phyloP scores from a whole-genome alignment of 2,329 filamentous ascomycete genomes.

The Calonectria leucothoes region DNA sequence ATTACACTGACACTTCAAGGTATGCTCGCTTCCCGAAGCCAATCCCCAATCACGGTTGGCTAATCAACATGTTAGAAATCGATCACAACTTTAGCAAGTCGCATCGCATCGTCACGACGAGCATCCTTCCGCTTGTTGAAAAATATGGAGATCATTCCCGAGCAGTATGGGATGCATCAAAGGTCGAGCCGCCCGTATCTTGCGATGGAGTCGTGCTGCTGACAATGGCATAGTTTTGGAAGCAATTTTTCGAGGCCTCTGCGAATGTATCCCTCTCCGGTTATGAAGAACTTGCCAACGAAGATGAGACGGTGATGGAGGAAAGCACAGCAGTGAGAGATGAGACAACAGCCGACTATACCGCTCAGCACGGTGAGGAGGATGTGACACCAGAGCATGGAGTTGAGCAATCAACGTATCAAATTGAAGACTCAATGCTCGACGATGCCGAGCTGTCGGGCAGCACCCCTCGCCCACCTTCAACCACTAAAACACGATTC shows the following conservation, averaged over 20 bases:
- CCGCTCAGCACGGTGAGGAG: slow-evolving; percentile 53
- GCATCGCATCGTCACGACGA: slow-evolving; percentile 94
- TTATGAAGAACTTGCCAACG: slow-evolving; percentile 85
- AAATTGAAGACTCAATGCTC: slow-evolving; percentile 73
- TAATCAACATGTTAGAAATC: slow-evolving; percentile 74
- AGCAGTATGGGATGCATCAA: slow-evolving; percentile 96
- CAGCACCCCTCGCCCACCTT: slow-evolving; percentile 74
- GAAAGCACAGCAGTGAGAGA: slow-evolving; percentile 68
- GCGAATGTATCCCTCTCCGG: slow-evolving; percentile 96
- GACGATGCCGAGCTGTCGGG: slow-evolving; percentile 72
- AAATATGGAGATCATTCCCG: slow-evolving; percentile 95
- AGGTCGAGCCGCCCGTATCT: slow-evolving; percentile 62
- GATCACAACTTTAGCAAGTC: slow-evolving; percentile 98
- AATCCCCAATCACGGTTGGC: neutral
- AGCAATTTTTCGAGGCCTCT: slow-evolving; percentile 99
- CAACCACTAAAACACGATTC: slow-evolving; percentile 62
- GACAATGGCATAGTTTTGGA: slow-evolving; percentile 82
- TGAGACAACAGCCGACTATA: slow-evolving; percentile 63
- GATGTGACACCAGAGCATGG: slow-evolving; percentile 50
- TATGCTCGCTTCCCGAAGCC: slow-evolving; percentile 44
- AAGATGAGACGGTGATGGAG: slow-evolving; percentile 66
- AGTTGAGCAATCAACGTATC: slow-evolving; percentile 49
- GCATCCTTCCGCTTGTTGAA: slow-evolving; percentile 92
- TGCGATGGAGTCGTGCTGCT: neutral
- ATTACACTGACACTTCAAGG: slow-evolving; percentile 97